These are phyloP conservation scores for Kodamaea sp. DNA, from an alignment of 1,139 yeast genomes.

Conservation along the genomic window DNA sequence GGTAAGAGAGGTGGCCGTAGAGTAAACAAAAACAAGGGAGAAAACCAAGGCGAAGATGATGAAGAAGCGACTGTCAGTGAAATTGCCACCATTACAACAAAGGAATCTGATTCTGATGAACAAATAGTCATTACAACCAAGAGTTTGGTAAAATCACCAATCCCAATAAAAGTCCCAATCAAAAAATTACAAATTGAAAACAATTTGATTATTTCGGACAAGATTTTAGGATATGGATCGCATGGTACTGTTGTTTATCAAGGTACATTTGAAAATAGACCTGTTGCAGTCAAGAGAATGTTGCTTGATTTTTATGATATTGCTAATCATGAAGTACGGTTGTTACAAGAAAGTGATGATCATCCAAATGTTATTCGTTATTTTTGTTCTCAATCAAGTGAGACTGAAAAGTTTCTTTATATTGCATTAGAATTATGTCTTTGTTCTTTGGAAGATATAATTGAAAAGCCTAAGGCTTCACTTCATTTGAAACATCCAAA, in stretches of 20 bases:
- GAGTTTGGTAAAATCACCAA: slow-evolving; percentile 26
- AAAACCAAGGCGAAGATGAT: slow-evolving; percentile 14
- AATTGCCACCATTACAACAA: slow-evolving; percentile 7
- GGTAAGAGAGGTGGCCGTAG: slow-evolving; percentile 56
- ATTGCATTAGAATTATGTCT: slow-evolving; percentile 91
- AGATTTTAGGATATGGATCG: slow-evolving; percentile 87
- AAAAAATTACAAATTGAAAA: slow-evolving; percentile 45
- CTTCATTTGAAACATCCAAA: slow-evolving; percentile 22
- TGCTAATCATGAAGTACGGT: slow-evolving; percentile 89
- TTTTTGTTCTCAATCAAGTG: slow-evolving; percentile 82
- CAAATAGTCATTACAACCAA: slow-evolving; percentile 26
- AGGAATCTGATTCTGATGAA: slow-evolving; percentile 14
- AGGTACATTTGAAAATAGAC: slow-evolving; percentile 87
- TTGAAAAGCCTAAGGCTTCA: slow-evolving; percentile 47
- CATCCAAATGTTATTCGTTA: slow-evolving; percentile 94
- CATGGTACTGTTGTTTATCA: slow-evolving; percentile 94
- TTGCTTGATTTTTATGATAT: slow-evolving; percentile 87
- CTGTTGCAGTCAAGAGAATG: slow-evolving; percentile 95
- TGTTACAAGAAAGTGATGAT: slow-evolving; percentile 91
- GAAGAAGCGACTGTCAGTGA: slow-evolving; percentile 2
- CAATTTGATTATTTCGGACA: slow-evolving; percentile 63
- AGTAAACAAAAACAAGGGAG: slow-evolving; percentile 36
- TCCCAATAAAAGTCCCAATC: slow-evolving; percentile 16
- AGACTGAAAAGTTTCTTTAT: slow-evolving; percentile 71
- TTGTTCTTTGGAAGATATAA: slow-evolving; percentile 82